Evolutionary conservation across 2,329 filamentous ascomycete species (phyloP).

Genomic region (Colletotrichum spaethianum): DNA sequence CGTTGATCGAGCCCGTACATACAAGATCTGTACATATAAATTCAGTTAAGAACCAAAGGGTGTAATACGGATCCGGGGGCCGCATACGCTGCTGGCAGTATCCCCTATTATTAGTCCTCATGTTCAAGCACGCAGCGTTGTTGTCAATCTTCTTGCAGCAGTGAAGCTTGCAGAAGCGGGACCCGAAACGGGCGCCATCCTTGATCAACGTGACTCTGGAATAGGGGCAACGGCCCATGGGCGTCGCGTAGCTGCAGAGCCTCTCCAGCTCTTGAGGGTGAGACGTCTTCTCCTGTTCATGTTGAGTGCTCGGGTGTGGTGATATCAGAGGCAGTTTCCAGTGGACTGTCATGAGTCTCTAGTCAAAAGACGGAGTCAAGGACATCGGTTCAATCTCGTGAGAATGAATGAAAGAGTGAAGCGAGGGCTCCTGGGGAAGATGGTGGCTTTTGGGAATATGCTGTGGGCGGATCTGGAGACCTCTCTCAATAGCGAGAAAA

Average conservation of each 20-base stretch:
- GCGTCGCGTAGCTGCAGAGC: constrained; percentile 34
- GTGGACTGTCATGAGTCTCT: background rate
- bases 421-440: background rate
- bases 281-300: constrained; percentile 26
- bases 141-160: constrained; percentile 41
- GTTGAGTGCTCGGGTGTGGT: background rate
- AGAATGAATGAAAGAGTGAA: background rate
- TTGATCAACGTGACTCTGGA: constrained; percentile 31
- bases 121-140: constrained; percentile 29
- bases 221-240: constrained; percentile 32
- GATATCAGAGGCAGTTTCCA: background rate
- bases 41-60: background rate
- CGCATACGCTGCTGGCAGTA: constrained; percentile 35
- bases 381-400: no score
- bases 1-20: constrained; percentile 32
- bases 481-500: background rate
- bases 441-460: background rate
- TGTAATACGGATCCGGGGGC: background rate
- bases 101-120: constrained; percentile 34
- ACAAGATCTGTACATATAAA: constrained; percentile 10
- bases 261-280: constrained; percentile 27
- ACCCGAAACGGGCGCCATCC: constrained; percentile 18
- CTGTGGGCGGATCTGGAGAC: background rate
- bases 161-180: constrained; percentile 38
- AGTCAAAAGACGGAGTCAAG: background rate